phyloP scores from a whole-genome alignment of 1,284 basidiomycete genomes.

The Trametes sp. region DNA sequence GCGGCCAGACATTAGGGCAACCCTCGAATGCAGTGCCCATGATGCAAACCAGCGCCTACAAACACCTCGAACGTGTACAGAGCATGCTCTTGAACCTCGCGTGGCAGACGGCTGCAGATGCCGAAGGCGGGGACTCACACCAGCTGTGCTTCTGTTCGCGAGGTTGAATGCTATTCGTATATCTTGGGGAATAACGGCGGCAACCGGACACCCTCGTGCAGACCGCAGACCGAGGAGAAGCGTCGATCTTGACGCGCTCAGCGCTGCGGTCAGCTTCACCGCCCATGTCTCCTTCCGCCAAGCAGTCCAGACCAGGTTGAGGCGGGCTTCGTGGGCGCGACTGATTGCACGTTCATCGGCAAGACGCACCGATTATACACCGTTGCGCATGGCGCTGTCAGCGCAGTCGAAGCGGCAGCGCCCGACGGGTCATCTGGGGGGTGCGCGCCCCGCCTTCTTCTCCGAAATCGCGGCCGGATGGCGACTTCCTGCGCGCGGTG shows the following conservation, averaged over 20 bases:
- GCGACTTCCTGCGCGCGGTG: neutral
- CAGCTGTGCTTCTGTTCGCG: neutral
- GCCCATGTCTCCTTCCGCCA: neutral
- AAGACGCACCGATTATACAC: neutral
- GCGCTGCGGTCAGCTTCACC: neutral
- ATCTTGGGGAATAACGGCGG: neutral
- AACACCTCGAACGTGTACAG: neutral
- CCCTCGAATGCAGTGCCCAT: neutral
- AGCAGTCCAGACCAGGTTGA: neutral
- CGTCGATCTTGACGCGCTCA: neutral
- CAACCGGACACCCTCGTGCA: neutral
- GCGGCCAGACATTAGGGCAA: neutral
- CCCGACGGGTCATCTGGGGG: neutral
- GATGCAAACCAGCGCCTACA: conserved; percentile 2
- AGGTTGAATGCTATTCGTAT: neutral
- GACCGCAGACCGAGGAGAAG: neutral
- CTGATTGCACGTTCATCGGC: neutral
- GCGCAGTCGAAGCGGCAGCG: neutral
- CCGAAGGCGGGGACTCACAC: neutral
- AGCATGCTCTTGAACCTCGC: neutral
- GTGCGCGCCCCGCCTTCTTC: neutral
- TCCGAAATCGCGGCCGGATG: neutral
- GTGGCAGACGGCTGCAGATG: neutral
- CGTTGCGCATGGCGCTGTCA: neutral
- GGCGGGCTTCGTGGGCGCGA: neutral